Conservation (phyloP, 2,329 filamentous ascomycete species). For the Cladosporium phlei region DNA sequence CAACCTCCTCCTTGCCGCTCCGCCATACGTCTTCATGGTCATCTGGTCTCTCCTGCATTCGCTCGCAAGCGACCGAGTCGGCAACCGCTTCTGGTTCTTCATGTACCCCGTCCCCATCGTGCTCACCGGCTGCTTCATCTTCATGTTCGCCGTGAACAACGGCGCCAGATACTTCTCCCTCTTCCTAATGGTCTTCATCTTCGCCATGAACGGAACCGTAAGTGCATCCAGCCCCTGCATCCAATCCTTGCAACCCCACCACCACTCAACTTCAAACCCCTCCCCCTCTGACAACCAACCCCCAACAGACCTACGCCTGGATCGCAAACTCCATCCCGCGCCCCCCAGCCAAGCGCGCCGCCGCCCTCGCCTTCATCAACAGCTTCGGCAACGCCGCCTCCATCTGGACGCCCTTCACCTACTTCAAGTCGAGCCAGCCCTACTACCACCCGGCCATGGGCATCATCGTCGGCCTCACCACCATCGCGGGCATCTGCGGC, state of each 20-base stretch:
- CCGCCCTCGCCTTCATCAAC: constrained; percentile 42
- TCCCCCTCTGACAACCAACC: background rate
- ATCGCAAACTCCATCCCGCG: constrained; percentile 40
- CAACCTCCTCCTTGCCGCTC: constrained; percentile 41
- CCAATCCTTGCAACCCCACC: too few species aligned
- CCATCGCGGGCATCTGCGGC: constrained; percentile 25
- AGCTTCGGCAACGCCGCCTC: constrained; percentile 37
- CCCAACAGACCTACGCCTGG: constrained; percentile 29
- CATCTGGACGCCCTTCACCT: constrained; percentile 42
- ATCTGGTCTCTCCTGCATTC: constrained; percentile 43
- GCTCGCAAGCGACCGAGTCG: constrained; percentile 40
- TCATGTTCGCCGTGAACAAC: constrained; percentile 50
- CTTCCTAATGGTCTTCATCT: constrained; percentile 54
- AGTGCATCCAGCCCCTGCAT: too few species aligned
- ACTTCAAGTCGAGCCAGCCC: constrained; percentile 23
- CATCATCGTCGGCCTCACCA: constrained; percentile 30
- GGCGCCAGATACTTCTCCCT: constrained; percentile 52
- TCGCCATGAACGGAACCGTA: constrained; percentile 49
- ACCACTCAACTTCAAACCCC: background rate
- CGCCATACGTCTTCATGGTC: constrained; percentile 36
- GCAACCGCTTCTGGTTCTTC: constrained; percentile 50
- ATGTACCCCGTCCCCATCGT: constrained; percentile 49
- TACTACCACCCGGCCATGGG: constrained; percentile 32
- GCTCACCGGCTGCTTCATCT: constrained; percentile 48
- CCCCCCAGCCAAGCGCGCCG: constrained; percentile 39